Evolutionary conservation across 2,329 filamentous ascomycete genomes (phyloP).

Genomic region (Clarireedia sp.): DNA sequence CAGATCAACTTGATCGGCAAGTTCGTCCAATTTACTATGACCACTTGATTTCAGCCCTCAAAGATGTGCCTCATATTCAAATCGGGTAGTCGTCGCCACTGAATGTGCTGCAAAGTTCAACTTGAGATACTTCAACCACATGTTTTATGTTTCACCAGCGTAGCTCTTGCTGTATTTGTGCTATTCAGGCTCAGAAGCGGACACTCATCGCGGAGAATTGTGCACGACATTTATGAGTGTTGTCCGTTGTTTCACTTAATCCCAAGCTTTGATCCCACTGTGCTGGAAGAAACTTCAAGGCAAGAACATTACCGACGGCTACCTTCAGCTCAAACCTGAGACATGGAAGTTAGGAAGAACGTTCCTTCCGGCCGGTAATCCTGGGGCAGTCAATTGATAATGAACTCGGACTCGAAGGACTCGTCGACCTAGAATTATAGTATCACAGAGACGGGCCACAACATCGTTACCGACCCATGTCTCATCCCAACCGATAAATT

Average conservation of each 20-base stretch:
- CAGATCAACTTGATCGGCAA: too few species aligned
- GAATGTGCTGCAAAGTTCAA: neutral
- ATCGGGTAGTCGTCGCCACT: constrained; percentile 3
- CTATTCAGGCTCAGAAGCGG: neutral
- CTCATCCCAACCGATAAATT: constrained; percentile 7
- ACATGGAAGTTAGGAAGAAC: constrained; percentile 7
- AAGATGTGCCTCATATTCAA: neutral
- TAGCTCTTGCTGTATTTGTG: constrained; percentile 2
- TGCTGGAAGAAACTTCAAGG: neutral
- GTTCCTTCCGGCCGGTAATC: constrained; percentile 4
- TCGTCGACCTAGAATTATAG: neutral
- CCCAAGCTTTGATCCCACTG: neutral
- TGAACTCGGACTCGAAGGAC: neutral
- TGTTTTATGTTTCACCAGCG: constrained; percentile 5
- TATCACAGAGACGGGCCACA: constrained; percentile 3
- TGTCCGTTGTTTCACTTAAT: neutral
- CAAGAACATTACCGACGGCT: constrained; percentile 1
- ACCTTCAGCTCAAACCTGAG: constrained; percentile 5
- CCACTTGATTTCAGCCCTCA: too few species aligned
- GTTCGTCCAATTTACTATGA: too few species aligned
- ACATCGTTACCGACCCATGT: constrained; percentile 7
- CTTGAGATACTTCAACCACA: constrained; percentile 5
- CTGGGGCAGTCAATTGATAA: neutral
- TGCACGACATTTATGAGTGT: neutral
- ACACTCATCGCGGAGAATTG: constrained; percentile 4